A percentile compares a stretch with the other conserved stretches of the same genome.
Conservation (phyloP, 495 filamentous ascomycete species). For the Acidomyces sp. region DNA sequence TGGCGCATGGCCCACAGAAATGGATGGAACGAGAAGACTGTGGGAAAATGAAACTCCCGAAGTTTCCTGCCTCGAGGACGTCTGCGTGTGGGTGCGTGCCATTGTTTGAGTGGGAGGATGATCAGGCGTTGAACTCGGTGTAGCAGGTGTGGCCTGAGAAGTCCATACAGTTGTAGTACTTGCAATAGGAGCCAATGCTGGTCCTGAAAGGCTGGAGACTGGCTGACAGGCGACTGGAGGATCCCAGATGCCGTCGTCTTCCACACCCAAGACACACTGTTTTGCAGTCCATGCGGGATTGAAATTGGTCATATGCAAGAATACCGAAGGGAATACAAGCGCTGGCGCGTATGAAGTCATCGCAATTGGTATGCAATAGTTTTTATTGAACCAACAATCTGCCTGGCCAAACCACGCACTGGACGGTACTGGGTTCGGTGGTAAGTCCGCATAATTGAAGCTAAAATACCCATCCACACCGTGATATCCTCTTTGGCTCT, state of each 20-base stretch:
- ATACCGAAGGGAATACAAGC: neutral
- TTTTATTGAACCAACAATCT: neutral
- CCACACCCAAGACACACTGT: neutral
- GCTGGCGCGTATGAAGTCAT: neutral
- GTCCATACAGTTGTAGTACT: neutral
- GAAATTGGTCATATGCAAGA: neutral
- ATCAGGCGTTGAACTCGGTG: neutral
- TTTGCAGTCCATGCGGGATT: neutral
- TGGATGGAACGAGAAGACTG: too few relatives aligned
- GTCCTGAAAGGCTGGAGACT: neutral
- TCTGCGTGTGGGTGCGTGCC: neutral
- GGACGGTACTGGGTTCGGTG: constrained; percentile 7
- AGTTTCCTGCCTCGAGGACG: neutral
- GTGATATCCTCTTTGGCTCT: neutral
- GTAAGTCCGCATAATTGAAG: constrained; percentile 10
- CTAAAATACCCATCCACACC: neutral
- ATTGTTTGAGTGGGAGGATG: neutral
- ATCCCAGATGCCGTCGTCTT: neutral
- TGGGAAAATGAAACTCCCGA: too few relatives aligned
- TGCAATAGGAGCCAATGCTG: neutral
- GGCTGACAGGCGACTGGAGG: neutral
- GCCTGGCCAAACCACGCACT: constrained; percentile 5
- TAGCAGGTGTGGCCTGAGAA: neutral
- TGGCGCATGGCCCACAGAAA: too few relatives aligned
- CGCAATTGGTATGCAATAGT: neutral